phyloP scores from a whole-genome alignment of 2,329 filamentous ascomycete species.

The Alternaria triticina region DNA sequence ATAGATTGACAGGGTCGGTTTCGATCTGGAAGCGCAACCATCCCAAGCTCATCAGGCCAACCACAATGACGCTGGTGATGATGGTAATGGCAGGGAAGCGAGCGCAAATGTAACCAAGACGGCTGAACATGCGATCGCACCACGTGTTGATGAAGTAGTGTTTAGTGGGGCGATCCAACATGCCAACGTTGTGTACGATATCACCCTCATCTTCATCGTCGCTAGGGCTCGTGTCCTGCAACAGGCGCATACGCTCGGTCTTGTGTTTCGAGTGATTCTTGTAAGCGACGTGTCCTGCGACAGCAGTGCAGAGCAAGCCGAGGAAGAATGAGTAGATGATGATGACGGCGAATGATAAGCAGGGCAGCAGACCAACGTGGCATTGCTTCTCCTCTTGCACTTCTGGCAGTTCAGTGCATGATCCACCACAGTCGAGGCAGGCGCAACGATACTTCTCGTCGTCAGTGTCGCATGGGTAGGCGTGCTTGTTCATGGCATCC shows the following conservation, averaged over 20 bases:
- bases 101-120: constrained; percentile 80
- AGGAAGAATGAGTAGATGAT: constrained; percentile 81
- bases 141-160: constrained; percentile 84
- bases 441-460: constrained; percentile 87
- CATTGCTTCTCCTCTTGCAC: constrained; percentile 75
- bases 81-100: constrained; percentile 87
- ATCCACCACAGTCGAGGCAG: constrained; percentile 87
- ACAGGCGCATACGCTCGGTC: constrained; percentile 80
- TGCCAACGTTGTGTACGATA: constrained; percentile 74
- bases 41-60: constrained; percentile 80
- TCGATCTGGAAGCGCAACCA: constrained; percentile 92
- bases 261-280: constrained; percentile 74
- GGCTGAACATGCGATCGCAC: constrained; percentile 80
- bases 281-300: constrained; percentile 78
- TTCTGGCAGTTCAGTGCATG: constrained; percentile 81
- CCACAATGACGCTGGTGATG: constrained; percentile 72
- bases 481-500: constrained; percentile 70
- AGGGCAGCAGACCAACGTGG: constrained; percentile 85
- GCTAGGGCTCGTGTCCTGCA: constrained; percentile 82
- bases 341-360: constrained; percentile 90
- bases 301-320: constrained; percentile 67
- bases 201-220: constrained; percentile 96
- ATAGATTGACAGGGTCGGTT: constrained; percentile 85
- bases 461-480: constrained; percentile 88
- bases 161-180: constrained; percentile 78